Evolutionary conservation across 352 stramenopile genomes (phyloP), one percentile per base, ranked within the genome.

Genomic region (Pilasporangium apinafurcum): DNA sequence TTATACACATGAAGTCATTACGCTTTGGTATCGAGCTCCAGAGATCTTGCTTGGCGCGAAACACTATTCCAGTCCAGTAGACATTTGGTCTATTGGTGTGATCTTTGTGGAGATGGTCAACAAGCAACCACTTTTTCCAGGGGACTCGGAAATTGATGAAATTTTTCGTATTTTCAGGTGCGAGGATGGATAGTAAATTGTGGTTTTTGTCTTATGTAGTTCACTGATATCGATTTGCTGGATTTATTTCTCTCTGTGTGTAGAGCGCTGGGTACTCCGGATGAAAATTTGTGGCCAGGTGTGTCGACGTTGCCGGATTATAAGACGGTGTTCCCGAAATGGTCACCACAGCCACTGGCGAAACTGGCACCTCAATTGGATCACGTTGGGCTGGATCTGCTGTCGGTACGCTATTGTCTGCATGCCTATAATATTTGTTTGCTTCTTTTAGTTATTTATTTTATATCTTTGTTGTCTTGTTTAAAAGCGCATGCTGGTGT

Each of bases 131-230:
- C 53, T 96, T 6, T 95, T 95, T 46, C 82, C 83, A 5, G 95
- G 95, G 13, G 94, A 99, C 59, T 98, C 92, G 20, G 97, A 99
- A 68, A 98, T 99, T 61, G 96, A 99, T 61, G 92, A 99, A 59
- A 69, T 99, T 21, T 99, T 98, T 65, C 97, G 98, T 35, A 99
- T 99, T 46, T 99, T 99, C 65, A 71, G 78, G 62, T 68, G 64
- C 67, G 55, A 56, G 14, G n/a, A n/a, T n/a, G n/a, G n/a, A n/a
- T n/a, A n/a, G n/a, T n/a, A n/a, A n/a, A n/a, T 24, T 33, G 21
- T 6, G 10, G 6, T n/a, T 10, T 30, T 31, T 40, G 35, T 6
- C 16, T 7, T 10, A 28, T 28, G 10, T 40, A 9, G 5, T 32
- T 24, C 1, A 6, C 25, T n/a, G 5, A 31, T 41, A 24, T 24